These are phyloP conservation scores for Rutstroemia sp. DNA, from an alignment of 2,329 filamentous ascomycete genomes.

Conservation along the genomic window DNA sequence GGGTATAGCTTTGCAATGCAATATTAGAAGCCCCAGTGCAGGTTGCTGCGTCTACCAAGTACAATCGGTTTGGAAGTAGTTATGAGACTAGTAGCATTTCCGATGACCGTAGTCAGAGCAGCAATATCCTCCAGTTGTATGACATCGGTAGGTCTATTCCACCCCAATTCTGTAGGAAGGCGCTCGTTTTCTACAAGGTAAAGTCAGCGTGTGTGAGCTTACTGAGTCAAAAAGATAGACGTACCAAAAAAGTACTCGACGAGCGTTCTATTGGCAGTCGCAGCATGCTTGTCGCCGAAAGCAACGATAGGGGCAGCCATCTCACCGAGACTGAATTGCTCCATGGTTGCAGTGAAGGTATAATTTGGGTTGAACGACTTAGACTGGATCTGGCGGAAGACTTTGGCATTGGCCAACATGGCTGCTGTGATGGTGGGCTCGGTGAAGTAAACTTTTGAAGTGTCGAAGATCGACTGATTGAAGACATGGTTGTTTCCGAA, in stretches of 20 bases:
- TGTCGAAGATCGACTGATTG: conserved; percentile 39
- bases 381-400: not conserved
- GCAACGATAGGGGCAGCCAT: not conserved
- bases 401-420: not conserved
- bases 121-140: not conserved
- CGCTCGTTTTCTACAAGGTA: not conserved
- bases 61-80: not conserved
- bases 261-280: not conserved
- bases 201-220: not conserved
- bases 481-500: conserved; percentile 46
- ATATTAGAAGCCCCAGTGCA: too few species aligned
- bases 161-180: not conserved
- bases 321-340: not conserved
- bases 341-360: not conserved
- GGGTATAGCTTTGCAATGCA: too few species aligned
- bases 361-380: not conserved
- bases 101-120: not conserved
- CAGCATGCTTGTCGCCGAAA: not conserved
- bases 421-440: not conserved
- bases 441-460: not conserved
- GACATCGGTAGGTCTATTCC: not conserved
- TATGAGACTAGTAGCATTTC: not conserved
- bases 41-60: too few species aligned
- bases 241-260: not conserved
- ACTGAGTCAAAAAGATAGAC: not conserved